Evolutionary conservation across 2,329 filamentous ascomycete genomes (phyloP).

Genomic region (Capronia coronata): DNA sequence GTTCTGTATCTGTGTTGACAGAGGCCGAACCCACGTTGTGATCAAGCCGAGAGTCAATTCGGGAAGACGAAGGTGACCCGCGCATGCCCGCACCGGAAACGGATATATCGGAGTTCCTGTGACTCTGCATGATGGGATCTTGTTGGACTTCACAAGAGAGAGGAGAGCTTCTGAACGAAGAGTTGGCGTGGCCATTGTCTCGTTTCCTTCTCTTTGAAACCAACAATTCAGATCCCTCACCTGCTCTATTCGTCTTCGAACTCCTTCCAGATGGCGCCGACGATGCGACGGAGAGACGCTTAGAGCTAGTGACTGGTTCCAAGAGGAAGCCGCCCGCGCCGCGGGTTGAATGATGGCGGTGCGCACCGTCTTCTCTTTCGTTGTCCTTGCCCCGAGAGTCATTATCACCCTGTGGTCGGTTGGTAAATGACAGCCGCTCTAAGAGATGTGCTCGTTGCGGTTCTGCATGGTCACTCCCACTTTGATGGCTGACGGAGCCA

Average conservation of each 20-base stretch:
- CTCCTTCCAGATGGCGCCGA: conserved; percentile 30
- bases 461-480: conserved; percentile 8
- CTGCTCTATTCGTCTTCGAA: conserved; percentile 38
- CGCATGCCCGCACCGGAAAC: conserved; percentile 11
- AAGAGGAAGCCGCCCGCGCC: conserved; percentile 42
- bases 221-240: conserved; percentile 33
- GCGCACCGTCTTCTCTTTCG: conserved; percentile 11
- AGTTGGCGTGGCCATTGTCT: conserved; percentile 34
- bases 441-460: conserved; percentile 1
- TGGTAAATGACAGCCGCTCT: conserved; percentile 9
- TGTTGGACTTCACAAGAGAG: conserved; percentile 29
- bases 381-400: conserved; percentile 14
- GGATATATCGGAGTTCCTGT: conserved; percentile 5
- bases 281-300: conserved; percentile 30
- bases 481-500: conserved; percentile 9
- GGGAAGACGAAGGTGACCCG: conserved; percentile 14
- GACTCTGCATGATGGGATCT: conserved; percentile 18
- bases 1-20: conserved; percentile 5
- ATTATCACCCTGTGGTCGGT: conserved; percentile 7
- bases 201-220: conserved; percentile 35
- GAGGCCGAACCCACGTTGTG: conserved; percentile 10
- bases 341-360: conserved; percentile 6
- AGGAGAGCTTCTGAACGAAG: conserved; percentile 32
- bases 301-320: conserved; percentile 36
- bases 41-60: conserved; percentile 6